A percentile compares a stretch with the other conserved stretches of the same genome.
phyloP scores from a whole-genome alignment of 2,329 filamentous ascomycete species.

The Neobulgaria alba region DNA sequence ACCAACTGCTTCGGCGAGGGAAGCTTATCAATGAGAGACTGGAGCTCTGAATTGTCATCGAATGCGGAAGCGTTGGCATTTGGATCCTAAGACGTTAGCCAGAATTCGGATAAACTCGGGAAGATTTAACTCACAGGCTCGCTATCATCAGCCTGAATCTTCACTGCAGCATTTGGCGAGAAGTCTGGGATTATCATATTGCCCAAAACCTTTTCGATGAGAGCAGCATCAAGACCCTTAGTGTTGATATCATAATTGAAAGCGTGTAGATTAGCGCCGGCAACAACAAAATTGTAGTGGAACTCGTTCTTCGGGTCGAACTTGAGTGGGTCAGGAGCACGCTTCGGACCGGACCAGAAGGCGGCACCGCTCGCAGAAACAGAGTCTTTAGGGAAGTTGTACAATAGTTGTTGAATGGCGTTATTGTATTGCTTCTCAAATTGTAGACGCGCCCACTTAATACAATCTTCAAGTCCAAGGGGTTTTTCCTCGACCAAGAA shows the following conservation, averaged over 20 bases:
- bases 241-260: conserved; percentile 97
- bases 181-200: conserved; percentile 96
- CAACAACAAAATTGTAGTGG: conserved; percentile 80
- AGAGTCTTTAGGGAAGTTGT: conserved; percentile 95
- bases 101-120: neutral
- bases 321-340: conserved; percentile 82
- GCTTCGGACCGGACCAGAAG: conserved; percentile 98
- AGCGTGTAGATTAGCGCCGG: conserved; percentile 85
- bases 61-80: conserved; percentile 53
- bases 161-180: conserved; percentile 78
- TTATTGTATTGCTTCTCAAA: conserved; percentile 98
- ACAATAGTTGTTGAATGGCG: conserved; percentile 86
- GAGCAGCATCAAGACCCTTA: conserved; percentile 59
- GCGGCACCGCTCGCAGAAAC: conserved; percentile 78
- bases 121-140: conserved; percentile 55
- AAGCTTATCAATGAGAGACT: conserved; percentile 62
- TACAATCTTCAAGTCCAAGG: conserved; percentile 88
- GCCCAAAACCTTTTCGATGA: conserved; percentile 74
- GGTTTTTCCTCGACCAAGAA: conserved; percentile 90
- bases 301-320: conserved; percentile 80
- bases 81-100: conserved; percentile 49
- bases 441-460: conserved; percentile 85
- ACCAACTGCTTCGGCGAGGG: conserved; percentile 73
- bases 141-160: conserved; percentile 93
- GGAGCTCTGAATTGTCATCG: conserved; percentile 68